A percentile compares a stretch with the other conserved stretches of the same genome.
Evolutionary conservation across 2,329 filamentous ascomycete genomes (phyloP).

Genomic region (Gaeumannomyces tritici): DNA sequence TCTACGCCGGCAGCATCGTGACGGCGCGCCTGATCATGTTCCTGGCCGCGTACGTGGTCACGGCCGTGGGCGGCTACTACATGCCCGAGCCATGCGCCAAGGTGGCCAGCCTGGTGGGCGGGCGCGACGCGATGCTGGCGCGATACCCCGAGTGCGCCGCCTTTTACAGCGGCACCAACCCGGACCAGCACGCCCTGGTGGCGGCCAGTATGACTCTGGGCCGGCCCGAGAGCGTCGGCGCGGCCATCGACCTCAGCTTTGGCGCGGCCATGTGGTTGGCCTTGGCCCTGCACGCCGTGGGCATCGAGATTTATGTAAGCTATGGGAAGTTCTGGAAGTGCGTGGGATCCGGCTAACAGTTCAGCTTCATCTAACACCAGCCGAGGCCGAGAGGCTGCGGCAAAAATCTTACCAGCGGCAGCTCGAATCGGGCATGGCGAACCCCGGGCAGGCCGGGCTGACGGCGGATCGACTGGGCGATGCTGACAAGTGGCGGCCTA

Average conservation of each 20-base stretch:
- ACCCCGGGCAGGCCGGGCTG: conserved; percentile 34
- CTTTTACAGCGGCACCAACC: conserved; percentile 20
- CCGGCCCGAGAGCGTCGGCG: conserved; percentile 17
- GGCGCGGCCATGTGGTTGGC: conserved; percentile 44
- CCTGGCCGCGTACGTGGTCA: conserved; percentile 28
- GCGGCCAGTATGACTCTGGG: not conserved
- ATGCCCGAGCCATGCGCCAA: conserved; percentile 33
- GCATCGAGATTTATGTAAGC: conserved; percentile 37
- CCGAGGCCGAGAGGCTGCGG: conserved; percentile 41
- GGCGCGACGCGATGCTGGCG: conserved; percentile 17
- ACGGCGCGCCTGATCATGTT: conserved; percentile 37
- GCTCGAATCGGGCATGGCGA: conserved; percentile 33
- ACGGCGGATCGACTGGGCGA: conserved; percentile 31
- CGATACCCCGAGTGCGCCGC: conserved; percentile 34
- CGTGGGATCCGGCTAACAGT: too few relatives aligned
- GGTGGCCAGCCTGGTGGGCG: conserved; percentile 29
- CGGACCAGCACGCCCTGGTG: conserved; percentile 1
- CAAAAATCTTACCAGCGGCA: conserved; percentile 47
- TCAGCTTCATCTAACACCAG: conserved; percentile 43
- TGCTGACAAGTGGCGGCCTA: conserved; percentile 12
- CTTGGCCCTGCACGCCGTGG: conserved; percentile 37
- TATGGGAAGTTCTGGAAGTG: not conserved
- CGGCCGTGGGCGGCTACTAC: conserved; percentile 16
- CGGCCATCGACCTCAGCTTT: conserved; percentile 40
- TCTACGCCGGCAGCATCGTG: conserved; percentile 33